Base-by-base conservation (phyloP, 306 rosid genomes). In the Acacia confusa region DNA sequence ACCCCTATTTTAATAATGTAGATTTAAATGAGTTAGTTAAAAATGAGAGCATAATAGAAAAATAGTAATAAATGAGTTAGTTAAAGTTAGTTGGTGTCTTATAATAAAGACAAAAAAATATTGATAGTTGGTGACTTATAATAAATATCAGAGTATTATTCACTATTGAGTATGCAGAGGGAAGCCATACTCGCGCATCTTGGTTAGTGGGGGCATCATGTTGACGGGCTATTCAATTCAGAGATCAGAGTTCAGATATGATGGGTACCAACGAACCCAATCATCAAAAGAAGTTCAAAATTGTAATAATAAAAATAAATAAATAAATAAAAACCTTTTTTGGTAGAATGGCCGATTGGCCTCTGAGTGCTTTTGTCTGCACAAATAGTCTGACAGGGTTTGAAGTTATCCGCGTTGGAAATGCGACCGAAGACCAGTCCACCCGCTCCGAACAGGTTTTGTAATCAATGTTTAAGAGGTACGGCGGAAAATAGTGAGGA, bases 381-480 rank as follows among this genome's bases (percentile, higher is more conserved):
- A 61, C 52, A 16, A 57, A 24, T 43, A 24, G 25, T 76, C 90
- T 72, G 83, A 82, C 89, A 88, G 61, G 20, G 68, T 78, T 86
- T 88, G 81, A 83, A 84, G 71, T 52, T 66, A 57, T 78, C 68
- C 63, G 47, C 86, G 50, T 78, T 41, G 90, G 86, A 65, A 90
- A 83, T 86, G 88, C 86, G 55, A 83, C 80, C 90, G 4, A 84
- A 78, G 89, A 86, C 92, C 63, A 75, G 89, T 83, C 89, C 87
- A 79, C 80, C 75, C 3, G 40, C 25, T 52, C 0, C 24, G n/a
- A 52, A 24, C 58, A 19, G 4, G 8, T 16, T 50, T 53, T 53
- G 12, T 16, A 53, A 20, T 17, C 4, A 52, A 16, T 17, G n/a
- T n/a, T n/a, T n/a, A n/a, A n/a, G n/a, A n/a, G n/a, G n/a, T n/a